phyloP scores from a whole-genome alignment of 2,329 filamentous ascomycete genomes.

The Cercospora sp. region DNA sequence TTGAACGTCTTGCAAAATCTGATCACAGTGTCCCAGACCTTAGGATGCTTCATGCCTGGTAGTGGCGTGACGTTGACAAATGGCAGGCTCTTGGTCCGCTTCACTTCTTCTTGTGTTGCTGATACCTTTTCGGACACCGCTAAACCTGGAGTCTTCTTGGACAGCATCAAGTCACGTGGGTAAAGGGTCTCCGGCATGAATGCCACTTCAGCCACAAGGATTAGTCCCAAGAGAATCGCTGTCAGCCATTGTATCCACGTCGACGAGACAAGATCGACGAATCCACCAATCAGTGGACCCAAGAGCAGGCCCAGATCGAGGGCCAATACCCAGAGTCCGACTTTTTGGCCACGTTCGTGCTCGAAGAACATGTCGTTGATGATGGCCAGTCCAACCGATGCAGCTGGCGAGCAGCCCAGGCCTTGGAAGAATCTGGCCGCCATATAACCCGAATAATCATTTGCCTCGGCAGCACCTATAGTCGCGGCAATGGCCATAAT shows the following conservation, averaged over 20 bases:
- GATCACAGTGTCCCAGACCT: slow-evolving; percentile 21
- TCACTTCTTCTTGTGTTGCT: slow-evolving; percentile 8
- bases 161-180: slow-evolving; percentile 22
- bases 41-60: slow-evolving; percentile 24
- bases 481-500: slow-evolving; percentile 23
- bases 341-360: slow-evolving; percentile 25
- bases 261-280: slow-evolving; percentile 20
- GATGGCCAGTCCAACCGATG: slow-evolving; percentile 23
- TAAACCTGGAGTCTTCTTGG: not conserved
- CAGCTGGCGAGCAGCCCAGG: slow-evolving; percentile 23
- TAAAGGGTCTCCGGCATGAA: slow-evolving; percentile 27
- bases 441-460: slow-evolving; percentile 21
- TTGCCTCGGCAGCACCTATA: slow-evolving; percentile 21
- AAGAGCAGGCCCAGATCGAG: slow-evolving; percentile 24
- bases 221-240: slow-evolving; percentile 19
- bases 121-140: slow-evolving; percentile 12
- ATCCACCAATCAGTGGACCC: slow-evolving; percentile 24
- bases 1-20: slow-evolving; percentile 23
- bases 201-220: slow-evolving; percentile 21
- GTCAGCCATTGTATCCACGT: slow-evolving; percentile 27
- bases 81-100: slow-evolving; percentile 19
- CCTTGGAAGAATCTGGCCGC: slow-evolving; percentile 26
- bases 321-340: slow-evolving; percentile 25
- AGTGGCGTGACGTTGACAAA: slow-evolving; percentile 20
- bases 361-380: slow-evolving; percentile 28